phyloP scores from a whole-genome alignment of 2,329 filamentous ascomycete species.

The Diaporthe eres region DNA sequence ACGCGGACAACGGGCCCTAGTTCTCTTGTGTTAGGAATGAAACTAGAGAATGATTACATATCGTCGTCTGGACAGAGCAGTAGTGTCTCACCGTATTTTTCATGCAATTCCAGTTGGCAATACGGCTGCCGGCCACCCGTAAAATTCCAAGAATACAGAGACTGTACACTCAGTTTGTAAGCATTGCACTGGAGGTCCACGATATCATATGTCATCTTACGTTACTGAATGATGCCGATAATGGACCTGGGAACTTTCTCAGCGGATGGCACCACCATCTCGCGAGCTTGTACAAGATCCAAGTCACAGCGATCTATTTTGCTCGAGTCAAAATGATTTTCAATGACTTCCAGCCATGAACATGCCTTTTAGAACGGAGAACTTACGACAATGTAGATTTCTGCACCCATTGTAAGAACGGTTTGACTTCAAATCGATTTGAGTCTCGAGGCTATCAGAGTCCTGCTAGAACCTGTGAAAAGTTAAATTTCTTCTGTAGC shows the following conservation, averaged over 20 bases:
- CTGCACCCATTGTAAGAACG: background rate
- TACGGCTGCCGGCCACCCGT: background rate
- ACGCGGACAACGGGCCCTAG: conserved; percentile 4
- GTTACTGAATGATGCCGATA: conserved; percentile 1
- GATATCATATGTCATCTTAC: background rate
- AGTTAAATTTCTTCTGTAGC: background rate
- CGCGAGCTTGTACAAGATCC: background rate
- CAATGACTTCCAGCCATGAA: background rate
- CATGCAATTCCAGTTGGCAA: background rate
- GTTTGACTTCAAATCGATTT: background rate
- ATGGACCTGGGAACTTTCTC: background rate
- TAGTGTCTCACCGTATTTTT: background rate
- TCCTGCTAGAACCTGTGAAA: background rate
- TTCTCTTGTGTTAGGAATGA: background rate
- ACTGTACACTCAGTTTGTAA: background rate
- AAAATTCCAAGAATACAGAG: background rate
- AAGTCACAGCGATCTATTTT: background rate
- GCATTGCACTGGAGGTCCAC: background rate
- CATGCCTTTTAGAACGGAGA: background rate
- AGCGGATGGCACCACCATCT: background rate
- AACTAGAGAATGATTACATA: background rate
- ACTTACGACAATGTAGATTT: background rate
- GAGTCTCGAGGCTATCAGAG: background rate
- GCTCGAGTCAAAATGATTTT: background rate
- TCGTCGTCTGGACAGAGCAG: background rate